Conservation (phyloP, 768 basidiomycete genomes). For the Serendipita sp. region DNA sequence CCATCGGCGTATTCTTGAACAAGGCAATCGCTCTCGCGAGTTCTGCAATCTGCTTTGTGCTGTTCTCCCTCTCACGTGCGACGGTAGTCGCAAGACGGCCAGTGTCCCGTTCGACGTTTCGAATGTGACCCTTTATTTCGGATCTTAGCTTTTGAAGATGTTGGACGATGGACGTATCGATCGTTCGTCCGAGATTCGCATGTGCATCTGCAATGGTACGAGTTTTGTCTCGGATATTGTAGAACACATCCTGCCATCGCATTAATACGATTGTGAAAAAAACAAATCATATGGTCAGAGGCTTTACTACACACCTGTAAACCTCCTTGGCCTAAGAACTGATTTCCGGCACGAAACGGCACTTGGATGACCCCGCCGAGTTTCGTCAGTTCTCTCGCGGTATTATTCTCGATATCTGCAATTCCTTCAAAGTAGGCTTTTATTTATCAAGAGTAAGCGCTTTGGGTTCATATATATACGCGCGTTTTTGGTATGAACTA, state of each 20-base stretch:
- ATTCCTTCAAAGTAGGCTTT: constrained; percentile 24
- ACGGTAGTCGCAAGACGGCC: constrained; percentile 82
- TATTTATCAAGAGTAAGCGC: background rate
- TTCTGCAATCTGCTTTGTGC: constrained; percentile 70
- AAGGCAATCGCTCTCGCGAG: constrained; percentile 74
- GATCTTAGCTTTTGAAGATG: constrained; percentile 87
- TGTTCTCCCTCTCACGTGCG: constrained; percentile 83
- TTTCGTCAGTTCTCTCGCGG: constrained; percentile 82
- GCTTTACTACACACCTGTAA: constrained; percentile 44
- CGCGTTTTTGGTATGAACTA: constrained; percentile 10
- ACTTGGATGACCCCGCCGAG: constrained; percentile 91
- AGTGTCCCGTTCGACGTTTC: constrained; percentile 92
- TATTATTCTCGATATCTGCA: constrained; percentile 88
- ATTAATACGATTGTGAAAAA: background rate
- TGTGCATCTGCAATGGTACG: constrained; percentile 89
- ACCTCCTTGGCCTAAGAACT: constrained; percentile 96
- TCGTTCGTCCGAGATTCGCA: constrained; percentile 86
- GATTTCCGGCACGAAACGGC: constrained; percentile 86
- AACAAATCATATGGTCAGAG: background rate
- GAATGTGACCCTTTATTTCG: constrained; percentile 96
- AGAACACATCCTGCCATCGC: constrained; percentile 70
- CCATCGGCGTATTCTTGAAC: constrained; percentile 90
- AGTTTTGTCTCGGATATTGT: constrained; percentile 83
- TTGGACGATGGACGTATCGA: constrained; percentile 94
- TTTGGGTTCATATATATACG: background rate